Evolutionary conservation across 805 yeast genomes (phyloP).

Genomic region (Vanderwaltozyma tropicalis): DNA sequence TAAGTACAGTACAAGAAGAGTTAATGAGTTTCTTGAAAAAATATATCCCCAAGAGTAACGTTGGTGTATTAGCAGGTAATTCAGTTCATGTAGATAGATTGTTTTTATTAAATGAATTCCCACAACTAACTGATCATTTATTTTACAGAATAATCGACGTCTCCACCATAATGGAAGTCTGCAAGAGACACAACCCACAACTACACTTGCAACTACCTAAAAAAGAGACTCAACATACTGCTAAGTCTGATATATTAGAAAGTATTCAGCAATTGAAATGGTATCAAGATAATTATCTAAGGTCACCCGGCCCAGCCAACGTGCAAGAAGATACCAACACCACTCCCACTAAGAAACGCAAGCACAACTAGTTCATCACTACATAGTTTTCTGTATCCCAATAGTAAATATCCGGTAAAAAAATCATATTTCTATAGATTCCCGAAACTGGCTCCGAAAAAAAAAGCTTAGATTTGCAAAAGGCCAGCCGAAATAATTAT

Average conservation of each 20-base stretch:
- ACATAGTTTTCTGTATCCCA: too few relatives aligned
- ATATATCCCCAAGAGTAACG: slow-evolving; percentile 40
- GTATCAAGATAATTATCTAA: slow-evolving; percentile 59
- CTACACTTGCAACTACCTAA: slow-evolving; percentile 47
- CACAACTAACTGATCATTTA: slow-evolving; percentile 48
- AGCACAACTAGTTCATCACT: too few relatives aligned
- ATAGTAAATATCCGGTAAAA: too few relatives aligned
- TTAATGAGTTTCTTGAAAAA: slow-evolving; percentile 49
- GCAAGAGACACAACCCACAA: slow-evolving; percentile 63
- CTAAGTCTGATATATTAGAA: slow-evolving; percentile 78
- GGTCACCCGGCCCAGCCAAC: slow-evolving; percentile 2
- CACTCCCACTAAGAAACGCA: too few relatives aligned
- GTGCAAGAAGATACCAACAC: background rate
- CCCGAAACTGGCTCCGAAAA: too few relatives aligned
- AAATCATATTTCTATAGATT: too few relatives aligned
- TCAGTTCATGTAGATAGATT: slow-evolving; percentile 84
- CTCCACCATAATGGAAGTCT: slow-evolving; percentile 72
- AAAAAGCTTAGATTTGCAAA: too few relatives aligned
- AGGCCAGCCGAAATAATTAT: too few relatives aligned
- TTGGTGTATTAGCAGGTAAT: slow-evolving; percentile 81
- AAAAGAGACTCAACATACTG: slow-evolving; percentile 73
- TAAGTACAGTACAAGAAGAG: slow-evolving; percentile 54
- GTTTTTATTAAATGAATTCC: slow-evolving; percentile 78
- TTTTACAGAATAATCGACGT: slow-evolving; percentile 85
- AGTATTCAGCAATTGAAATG: slow-evolving; percentile 76